A percentile compares a stretch with the other conserved stretches of the same genome.
These are phyloP conservation scores for Aspergillus japonicus DNA, from an alignment of 2,329 filamentous ascomycete genomes.

Conservation along the genomic window DNA sequence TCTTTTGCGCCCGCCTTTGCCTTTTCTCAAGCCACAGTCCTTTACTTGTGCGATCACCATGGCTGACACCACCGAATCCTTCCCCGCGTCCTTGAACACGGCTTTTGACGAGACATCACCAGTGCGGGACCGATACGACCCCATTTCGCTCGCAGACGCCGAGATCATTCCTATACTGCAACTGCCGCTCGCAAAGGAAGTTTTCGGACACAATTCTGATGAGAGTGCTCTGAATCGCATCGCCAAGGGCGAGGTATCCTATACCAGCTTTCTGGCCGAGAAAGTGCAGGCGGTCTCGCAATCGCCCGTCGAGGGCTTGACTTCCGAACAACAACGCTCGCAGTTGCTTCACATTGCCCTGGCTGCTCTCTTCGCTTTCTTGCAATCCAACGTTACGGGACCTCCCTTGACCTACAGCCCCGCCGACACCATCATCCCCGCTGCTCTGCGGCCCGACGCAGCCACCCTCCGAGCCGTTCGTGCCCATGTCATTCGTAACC, in stretches of 20 bases:
- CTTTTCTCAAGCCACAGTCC: neutral
- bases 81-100: conserved; percentile 33
- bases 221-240: conserved; percentile 31
- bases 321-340: conserved; percentile 33
- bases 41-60: conserved; percentile 16
- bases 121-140: conserved; percentile 34
- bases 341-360: conserved; percentile 59
- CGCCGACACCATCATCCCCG: conserved; percentile 51
- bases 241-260: conserved; percentile 34
- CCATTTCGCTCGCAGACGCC: conserved; percentile 34
- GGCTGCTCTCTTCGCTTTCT: conserved; percentile 71
- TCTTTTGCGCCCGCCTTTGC: neutral
- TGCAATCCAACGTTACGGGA: conserved; percentile 85
- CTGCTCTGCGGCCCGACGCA: conserved; percentile 35
- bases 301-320: conserved; percentile 21
- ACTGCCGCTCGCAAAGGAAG: conserved; percentile 37
- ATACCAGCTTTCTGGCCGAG: conserved; percentile 38
- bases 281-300: conserved; percentile 30
- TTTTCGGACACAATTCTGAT: conserved; percentile 39
- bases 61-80: conserved; percentile 22
- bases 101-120: conserved; percentile 31
- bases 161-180: conserved; percentile 34
- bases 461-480: conserved; percentile 49
- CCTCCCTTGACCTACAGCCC: conserved; percentile 67
- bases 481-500: conserved; percentile 62